Base-by-base conservation (phyloP, 2,329 filamentous ascomycete species). In the Colletotrichum acutatum region DNA sequence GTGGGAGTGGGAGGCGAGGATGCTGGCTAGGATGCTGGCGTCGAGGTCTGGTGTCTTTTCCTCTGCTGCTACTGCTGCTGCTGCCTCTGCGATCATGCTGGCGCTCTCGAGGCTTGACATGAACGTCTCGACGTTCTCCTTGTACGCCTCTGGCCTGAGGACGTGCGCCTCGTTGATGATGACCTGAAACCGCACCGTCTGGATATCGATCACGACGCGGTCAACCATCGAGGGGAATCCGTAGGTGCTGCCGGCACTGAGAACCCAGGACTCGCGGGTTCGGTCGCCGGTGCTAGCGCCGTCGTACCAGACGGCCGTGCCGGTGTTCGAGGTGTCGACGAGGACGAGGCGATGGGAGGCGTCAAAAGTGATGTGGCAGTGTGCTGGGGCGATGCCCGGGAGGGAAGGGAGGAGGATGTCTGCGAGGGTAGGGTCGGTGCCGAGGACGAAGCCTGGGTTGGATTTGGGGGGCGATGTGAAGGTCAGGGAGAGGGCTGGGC, bases 241-340 rank as follows among this genome's bases (percentile, higher is more conserved):
- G 42, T 78, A 74, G 7, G 79, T 75, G 66, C 74, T 75, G n/a
- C 80, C 81, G 7, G 78, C 75, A 74, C 78, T 79, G 52, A 85
- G 75, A 24, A 82, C 72, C 83, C 83, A 85, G 1, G 81, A 79
- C 60, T 81, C 79, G 63, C 81, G 79, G 2, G 76, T 78, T 59
- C 78, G 79, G 71, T 84, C 82, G 42, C 83, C 83, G 65, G 77
- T 80, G 75, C 82, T 81, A 68, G 80, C 80, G 80, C 81, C 83
- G 68, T 84, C 83, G 76, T 83, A 84, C 83, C 83, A 85, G 34
- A 85, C 83, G 61, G 83, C 80, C 1, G 83, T 85, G 16, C 83
- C 83, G 22, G 63, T 42, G 46, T 78, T 78, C 2, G 83, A 84
- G 57, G 80, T 81, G 76, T 85, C 83, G 63, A 81, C 79, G 9